phyloP scores from a whole-genome alignment of 441 rosid species.

The Melastoma candidum region DNA sequence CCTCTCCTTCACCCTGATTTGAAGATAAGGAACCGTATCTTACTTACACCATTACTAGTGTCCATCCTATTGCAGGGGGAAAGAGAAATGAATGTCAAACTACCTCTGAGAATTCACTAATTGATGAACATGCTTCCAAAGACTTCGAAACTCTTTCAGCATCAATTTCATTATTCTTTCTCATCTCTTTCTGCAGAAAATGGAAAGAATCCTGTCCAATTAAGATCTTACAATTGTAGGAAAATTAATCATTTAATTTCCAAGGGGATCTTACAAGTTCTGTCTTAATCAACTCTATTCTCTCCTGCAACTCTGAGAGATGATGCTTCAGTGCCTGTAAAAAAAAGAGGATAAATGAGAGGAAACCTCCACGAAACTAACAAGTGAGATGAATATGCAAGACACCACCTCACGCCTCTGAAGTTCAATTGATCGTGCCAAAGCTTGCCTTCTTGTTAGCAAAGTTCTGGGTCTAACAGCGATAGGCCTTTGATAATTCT shows the following conservation, averaged over 20 bases:
- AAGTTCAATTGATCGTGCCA: slow-evolving; percentile 73
- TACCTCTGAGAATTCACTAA: slow-evolving; percentile 3
- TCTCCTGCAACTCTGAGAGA: slow-evolving; percentile 46
- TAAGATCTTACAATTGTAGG: no score
- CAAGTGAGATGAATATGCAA: slow-evolving; percentile 4
- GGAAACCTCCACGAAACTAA: slow-evolving; percentile 10
- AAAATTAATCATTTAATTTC: background rate
- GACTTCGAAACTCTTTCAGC: slow-evolving; percentile 21
- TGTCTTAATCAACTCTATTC: slow-evolving; percentile 43
- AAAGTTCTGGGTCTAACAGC: slow-evolving; percentile 54
- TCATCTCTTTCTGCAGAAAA: slow-evolving; percentile 33
- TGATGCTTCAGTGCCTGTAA: slow-evolving; percentile 74
- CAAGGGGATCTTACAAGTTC: slow-evolving; percentile 32
- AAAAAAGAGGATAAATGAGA: slow-evolving; percentile 11
- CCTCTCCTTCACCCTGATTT: slow-evolving; percentile 30
- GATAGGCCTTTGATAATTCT: slow-evolving; percentile 56
- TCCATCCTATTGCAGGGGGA: no score
- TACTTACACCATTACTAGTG: background rate
- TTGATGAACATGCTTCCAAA: background rate
- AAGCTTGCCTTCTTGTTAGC: slow-evolving; percentile 68
- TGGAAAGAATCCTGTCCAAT: background rate
- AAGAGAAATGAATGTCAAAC: no score
- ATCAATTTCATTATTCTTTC: slow-evolving; percentile 30
- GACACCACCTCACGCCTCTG: slow-evolving; percentile 73
- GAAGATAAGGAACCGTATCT: background rate